Evolutionary conservation across 352 stramenopile genomes (phyloP).

Genomic region (Aphanomyces cochlioides): DNA sequence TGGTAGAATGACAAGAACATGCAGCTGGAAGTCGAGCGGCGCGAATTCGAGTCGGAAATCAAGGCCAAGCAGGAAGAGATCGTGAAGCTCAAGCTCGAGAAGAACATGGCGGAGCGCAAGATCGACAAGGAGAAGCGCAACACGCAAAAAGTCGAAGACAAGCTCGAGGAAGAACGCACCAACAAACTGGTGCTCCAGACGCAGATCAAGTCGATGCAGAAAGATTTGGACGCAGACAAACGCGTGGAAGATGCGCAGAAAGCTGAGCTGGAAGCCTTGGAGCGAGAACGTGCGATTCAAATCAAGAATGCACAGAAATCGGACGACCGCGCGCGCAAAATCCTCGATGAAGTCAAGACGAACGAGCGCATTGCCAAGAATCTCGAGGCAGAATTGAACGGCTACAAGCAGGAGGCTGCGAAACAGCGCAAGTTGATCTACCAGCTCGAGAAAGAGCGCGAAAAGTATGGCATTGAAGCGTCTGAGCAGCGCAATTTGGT

Average conservation of each 20-base stretch:
- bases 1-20: slow-evolving; percentile 68
- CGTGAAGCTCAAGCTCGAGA: slow-evolving; percentile 81
- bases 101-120: slow-evolving; percentile 87
- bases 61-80: slow-evolving; percentile 84
- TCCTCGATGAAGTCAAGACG: slow-evolving; percentile 88
- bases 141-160: slow-evolving; percentile 86
- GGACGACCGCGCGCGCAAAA: slow-evolving; percentile 84
- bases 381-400: slow-evolving; percentile 73
- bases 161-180: slow-evolving; percentile 88
- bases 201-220: slow-evolving; percentile 79
- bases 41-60: slow-evolving; percentile 79
- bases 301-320: slow-evolving; percentile 74
- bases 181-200: slow-evolving; percentile 75
- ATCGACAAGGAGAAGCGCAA: slow-evolving; percentile 84
- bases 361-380: slow-evolving; percentile 90
- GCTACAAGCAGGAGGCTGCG: slow-evolving; percentile 76
- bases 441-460: slow-evolving; percentile 90
- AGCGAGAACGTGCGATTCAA: slow-evolving; percentile 84
- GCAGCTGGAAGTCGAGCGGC: slow-evolving; percentile 74
- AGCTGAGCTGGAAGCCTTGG: slow-evolving; percentile 77
- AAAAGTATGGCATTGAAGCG: slow-evolving; percentile 88
- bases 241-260: slow-evolving; percentile 65
- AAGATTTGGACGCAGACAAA: slow-evolving; percentile 76
- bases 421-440: slow-evolving; percentile 90
- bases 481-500: slow-evolving; percentile 82